These are phyloP conservation scores for Scenedesmus sp. DNA, from an alignment of 163 green algal species.

Conservation along the genomic window DNA sequence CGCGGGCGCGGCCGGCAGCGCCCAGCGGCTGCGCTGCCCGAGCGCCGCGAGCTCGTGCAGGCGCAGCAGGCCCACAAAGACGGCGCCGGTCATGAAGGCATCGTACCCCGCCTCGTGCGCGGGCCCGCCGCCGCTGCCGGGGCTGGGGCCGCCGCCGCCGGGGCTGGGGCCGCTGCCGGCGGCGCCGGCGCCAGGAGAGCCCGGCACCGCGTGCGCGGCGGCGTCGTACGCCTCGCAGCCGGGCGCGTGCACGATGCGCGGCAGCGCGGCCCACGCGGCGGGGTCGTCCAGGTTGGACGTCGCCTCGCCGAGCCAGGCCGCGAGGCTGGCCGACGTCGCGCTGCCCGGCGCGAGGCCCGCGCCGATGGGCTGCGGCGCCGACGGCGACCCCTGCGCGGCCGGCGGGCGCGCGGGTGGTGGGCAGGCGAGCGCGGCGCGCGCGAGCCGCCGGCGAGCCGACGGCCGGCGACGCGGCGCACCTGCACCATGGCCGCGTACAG, in stretches of 20 bases:
- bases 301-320: neutral
- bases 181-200: neutral
- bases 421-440: too few relatives aligned
- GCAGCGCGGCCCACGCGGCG: constrained; percentile 16
- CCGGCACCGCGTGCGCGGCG: too few relatives aligned
- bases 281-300: neutral
- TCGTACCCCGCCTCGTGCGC: constrained; percentile 85
- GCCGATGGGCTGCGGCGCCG: neutral
- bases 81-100: constrained; percentile 80
- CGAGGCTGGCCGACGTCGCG: neutral
- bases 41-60: constrained; percentile 34
- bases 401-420: too few relatives aligned
- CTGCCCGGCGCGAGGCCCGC: too few relatives aligned
- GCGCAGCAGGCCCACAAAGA: constrained; percentile 60
- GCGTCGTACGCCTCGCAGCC: constrained; percentile 26
- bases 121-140: constrained; percentile 27
- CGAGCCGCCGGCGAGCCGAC: too few relatives aligned
- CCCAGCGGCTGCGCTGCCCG: constrained; percentile 8
- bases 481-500: constrained; percentile 57
- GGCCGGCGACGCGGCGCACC: too few relatives aligned
- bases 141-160: constrained; percentile 21
- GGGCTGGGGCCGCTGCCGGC: neutral
- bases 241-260: neutral
- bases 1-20: constrained; percentile 5
- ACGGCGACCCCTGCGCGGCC: too few relatives aligned